Base-by-base conservation (phyloP, 495 filamentous ascomycete species). In the Hypoxylon lenormandii region DNA sequence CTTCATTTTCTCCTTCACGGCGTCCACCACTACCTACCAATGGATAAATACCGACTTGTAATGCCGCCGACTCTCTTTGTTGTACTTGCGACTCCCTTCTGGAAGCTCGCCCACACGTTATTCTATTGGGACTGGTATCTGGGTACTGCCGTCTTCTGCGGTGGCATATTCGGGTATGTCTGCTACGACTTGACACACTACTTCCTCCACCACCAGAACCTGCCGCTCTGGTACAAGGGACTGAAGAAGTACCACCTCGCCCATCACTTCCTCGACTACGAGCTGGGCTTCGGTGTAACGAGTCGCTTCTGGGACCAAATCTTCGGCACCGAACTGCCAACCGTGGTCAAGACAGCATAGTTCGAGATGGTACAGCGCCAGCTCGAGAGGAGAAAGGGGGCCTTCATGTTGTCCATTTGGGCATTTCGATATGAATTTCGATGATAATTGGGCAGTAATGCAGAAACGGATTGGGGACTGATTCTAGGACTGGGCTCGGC, bases 251-350 rank as follows among this genome's bases (percentile, higher is more conserved):
- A 96, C 71, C 96, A 99, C 74, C 89, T 99, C 36, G 86, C 92
- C 74, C 96, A 99, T 76, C 96, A 99, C 80, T 99, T 96, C 75
- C 90, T 92, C 22, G 96, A 99, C 73, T 97, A 90, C 76, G 91
- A 97, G 78, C 93, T 96, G 63, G 96, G 96, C n/a, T 99, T 97
- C 66, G 96, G 96, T 19, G 95, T 99, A 23, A 97, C 95, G n/a
- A 97, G 91, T 81, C 87, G 89, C 38, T 96, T 99, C 85, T 99
- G 96, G 96, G 96, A 99, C 76, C 80, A 78, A 8, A 80, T 98
- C 1, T 99, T 99, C 74, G 91, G 92, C 49, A 99, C 96, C 15
- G 90, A 95, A 80, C 80, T 98, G 21, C 74, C 81, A 1, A 82
- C 84, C 52, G 80, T 76, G 30, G 74, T 77, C 22, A 92, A 91